Evolutionary conservation across 192 early-diverging fungal species (phyloP).

Genomic region (Linnemannia zychae): DNA sequence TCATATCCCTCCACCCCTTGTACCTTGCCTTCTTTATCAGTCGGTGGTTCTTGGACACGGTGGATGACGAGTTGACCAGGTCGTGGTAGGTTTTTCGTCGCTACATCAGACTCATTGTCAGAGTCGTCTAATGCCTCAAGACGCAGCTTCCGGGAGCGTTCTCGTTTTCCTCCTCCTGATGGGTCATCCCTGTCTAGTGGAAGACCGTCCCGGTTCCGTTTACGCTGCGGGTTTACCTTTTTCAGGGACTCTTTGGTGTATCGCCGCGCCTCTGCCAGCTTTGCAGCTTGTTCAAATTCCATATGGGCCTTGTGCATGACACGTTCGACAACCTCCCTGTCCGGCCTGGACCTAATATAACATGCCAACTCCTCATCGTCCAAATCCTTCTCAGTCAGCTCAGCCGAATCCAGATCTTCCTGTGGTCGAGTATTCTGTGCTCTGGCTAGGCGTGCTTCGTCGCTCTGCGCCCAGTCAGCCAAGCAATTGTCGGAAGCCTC

Average conservation of each 20-base stretch:
- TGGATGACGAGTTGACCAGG: not conserved
- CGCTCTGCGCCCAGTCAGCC: slow-evolving; percentile 13
- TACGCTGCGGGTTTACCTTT: not conserved
- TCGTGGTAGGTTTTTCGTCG: not conserved
- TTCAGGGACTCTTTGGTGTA: not conserved
- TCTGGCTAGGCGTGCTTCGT: not conserved
- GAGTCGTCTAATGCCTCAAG: slow-evolving; percentile 21
- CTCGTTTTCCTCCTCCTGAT: not conserved
- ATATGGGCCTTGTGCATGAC: slow-evolving; percentile 3
- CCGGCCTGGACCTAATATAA: slow-evolving; percentile 13
- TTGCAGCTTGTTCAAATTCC: not conserved
- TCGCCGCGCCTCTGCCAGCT: not conserved
- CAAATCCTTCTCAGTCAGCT: slow-evolving; percentile 27
- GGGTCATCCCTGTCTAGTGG: not conserved
- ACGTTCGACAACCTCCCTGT: not conserved
- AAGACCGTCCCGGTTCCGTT: not conserved
- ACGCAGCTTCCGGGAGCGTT: slow-evolving; percentile 23
- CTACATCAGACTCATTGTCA: not conserved
- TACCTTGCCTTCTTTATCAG: not conserved
- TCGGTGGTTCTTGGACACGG: not conserved
- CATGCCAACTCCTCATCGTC: slow-evolving; percentile 18
- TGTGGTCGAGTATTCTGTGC: not conserved
- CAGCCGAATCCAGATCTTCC: slow-evolving; percentile 10
- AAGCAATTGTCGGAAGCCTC: slow-evolving; percentile 6
- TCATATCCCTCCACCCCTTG: not conserved